Base-by-base conservation (phyloP, 495 filamentous ascomycete species). In the Ascodesmis nigricans region DNA sequence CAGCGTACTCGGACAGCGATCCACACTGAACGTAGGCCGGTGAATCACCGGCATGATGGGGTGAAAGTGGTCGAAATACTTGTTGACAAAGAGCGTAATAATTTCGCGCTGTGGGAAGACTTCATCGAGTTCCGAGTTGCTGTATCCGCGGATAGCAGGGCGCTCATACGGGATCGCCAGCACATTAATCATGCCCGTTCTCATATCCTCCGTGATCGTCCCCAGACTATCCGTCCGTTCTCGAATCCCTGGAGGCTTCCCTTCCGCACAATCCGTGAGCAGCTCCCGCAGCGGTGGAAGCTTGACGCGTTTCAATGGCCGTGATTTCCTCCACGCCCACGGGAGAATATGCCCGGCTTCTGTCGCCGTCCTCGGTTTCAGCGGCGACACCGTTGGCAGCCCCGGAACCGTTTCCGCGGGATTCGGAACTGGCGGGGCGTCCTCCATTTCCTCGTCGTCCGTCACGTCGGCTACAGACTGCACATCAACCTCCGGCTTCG, bases 51-150 rank as follows among this genome's bases (percentile, higher is more conserved):
- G 52, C 22, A 55, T 33, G 18, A 53, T 54, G n/a, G 38, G 26
- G 29, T 54, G 52, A 29, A 54, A 54, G 13, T 48, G 25, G 15
- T 54, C 36, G 27, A 54, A 54, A 29, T 54, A 54, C 5, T 54
- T 32, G 6, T 39, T 45, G 21, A 54, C 38, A 24, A 54, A 50
- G 7, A 31, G 34, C 22, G 53, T 44, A 22, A 54, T 47, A 23
- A 52, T 24, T 8, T 41, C 41, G 25, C 36, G 41, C 10, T 40
- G 38, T 13, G 48, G 48, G 21, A 52, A 52, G 8, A 10, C 22
- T 26, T 37, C 23, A 33, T 52, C 48, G 13, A 52, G 44, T 21
- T 51, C 47, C 9, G 36, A 39, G 10, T 32, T 39, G 22, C 47
- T 48, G n/a, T 46, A 51, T 15, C 13, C 14, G 8, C 25, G 25